phyloP scores from a whole-genome alignment of 2,329 filamentous ascomycete genomes.

The Beauveria australis region DNA sequence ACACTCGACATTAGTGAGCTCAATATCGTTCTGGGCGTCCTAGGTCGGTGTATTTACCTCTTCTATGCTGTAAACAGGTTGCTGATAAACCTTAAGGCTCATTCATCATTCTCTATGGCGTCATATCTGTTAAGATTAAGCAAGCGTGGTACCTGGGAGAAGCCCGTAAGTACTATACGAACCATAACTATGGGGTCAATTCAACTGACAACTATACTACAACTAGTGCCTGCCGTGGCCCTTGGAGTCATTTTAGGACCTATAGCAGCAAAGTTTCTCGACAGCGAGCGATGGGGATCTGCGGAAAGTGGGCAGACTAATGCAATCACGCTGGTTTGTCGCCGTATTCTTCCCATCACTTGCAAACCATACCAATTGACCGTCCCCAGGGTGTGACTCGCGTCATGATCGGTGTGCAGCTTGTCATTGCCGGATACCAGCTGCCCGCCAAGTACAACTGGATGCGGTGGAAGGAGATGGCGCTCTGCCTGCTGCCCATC shows the following conservation, averaged over 20 bases:
- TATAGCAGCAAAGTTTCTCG: conserved; percentile 43
- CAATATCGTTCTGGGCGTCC: conserved; percentile 39
- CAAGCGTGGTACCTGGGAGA: conserved; percentile 45
- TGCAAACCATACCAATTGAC: neutral
- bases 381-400: conserved; percentile 36
- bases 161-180: conserved; percentile 32
- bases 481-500: conserved; percentile 46
- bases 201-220: neutral
- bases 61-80: too few relatives aligned
- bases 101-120: conserved; percentile 40
- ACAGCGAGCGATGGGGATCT: conserved; percentile 32
- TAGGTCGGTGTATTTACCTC: conserved; percentile 24
- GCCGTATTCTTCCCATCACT: neutral
- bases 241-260: conserved; percentile 48
- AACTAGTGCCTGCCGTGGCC: conserved; percentile 46
- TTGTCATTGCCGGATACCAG: conserved; percentile 57
- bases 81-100: conserved; percentile 20
- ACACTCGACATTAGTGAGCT: conserved; percentile 40
- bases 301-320: conserved; percentile 21
- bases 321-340: conserved; percentile 32
- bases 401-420: conserved; percentile 53
- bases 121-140: conserved; percentile 46
- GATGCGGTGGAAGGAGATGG: conserved; percentile 43
- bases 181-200: neutral
- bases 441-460: conserved; percentile 48